Evolutionary conservation across 257 asterid species (phyloP), one percentile per base, ranked within the genome.

Genomic region (Fraxinus pennsylvanica): DNA sequence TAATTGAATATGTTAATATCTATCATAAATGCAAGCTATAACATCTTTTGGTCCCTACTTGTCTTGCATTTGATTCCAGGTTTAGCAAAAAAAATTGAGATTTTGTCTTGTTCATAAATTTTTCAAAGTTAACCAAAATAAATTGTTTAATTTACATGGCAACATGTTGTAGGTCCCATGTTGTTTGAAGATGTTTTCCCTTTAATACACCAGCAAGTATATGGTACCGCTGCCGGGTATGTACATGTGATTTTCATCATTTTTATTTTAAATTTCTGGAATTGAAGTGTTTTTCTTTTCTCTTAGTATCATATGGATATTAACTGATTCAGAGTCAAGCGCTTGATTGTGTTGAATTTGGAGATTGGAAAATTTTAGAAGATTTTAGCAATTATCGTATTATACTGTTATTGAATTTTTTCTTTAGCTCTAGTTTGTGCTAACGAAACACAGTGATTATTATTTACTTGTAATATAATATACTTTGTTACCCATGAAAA

Each of bases 41-140:
- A 61, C 66, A 43, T 38, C 30, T 63, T 45, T 61, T 70, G 81
- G 43, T 35, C 81, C 81, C 76, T 80, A 78, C 76, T 43, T 81
- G 76, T 65, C 69, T 75, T 33, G 32, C 88, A 76, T 73, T 79
- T 78, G 84, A 76, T 84, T 79, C 80, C 80, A 71, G 65, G 71
- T 61, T 57, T 72, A 1, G 71, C 68, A 59, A 68, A 73, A 33
- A 32, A 36, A 27, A 1, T 12, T 71, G 21, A 47, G 36, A 63
- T 63, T 25, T 2, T 43, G 6, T 71, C 30, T 71, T 39, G 33
- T 76, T 35, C n/a, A 52, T 43, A 0, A 14, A 0, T 17, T 30
- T 43, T 80, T 74, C 50, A 14, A 22, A 70, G 29, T 71, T 12
- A 41, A 43, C 35, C 9, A 22, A 12, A 74, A 32, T 72, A 74